A percentile compares a stretch with the other conserved stretches of the same genome.
These are phyloP conservation scores for Penicillium cataractarum DNA, from an alignment of 495 filamentous ascomycete genomes.

Conservation along the genomic window DNA sequence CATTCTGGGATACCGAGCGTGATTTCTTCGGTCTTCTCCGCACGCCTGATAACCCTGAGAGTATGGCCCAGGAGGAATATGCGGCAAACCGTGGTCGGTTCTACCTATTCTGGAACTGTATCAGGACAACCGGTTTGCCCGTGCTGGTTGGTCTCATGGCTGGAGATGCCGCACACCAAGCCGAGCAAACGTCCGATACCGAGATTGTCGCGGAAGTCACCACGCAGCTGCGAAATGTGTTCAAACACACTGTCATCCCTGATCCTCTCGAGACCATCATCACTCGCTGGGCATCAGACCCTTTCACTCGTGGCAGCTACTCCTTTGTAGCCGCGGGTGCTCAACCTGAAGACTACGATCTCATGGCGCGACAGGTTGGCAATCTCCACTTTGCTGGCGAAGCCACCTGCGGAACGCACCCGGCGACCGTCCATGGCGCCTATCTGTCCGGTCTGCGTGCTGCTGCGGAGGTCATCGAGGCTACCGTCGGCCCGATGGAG, in stretches of 20 bases:
- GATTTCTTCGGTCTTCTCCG: constrained; percentile 95
- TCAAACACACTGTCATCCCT: constrained; percentile 64
- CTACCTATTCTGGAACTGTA: constrained; percentile 97
- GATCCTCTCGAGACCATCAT: constrained; percentile 84
- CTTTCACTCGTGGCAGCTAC: constrained; percentile 88
- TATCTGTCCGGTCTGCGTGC: constrained; percentile 92
- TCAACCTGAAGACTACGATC: constrained; percentile 85
- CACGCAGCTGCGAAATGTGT: constrained; percentile 68
- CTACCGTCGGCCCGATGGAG: constrained; percentile 78
- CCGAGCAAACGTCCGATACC: constrained; percentile 73
- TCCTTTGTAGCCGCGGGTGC: constrained; percentile 86
- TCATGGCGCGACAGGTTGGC: constrained; percentile 82
- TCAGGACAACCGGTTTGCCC: constrained; percentile 84
- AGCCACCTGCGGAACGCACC: constrained; percentile 92
- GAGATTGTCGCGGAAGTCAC: constrained; percentile 80
- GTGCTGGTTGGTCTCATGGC: constrained; percentile 93
- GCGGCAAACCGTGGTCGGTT: constrained; percentile 73
- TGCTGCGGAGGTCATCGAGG: constrained; percentile 79
- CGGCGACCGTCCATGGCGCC: constrained; percentile 94
- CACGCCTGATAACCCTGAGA: constrained; percentile 59
- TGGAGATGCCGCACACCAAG: constrained; percentile 88
- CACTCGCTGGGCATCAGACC: constrained; percentile 91
- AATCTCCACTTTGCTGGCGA: constrained; percentile 97
- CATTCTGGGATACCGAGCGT: constrained; percentile 90
- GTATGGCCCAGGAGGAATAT: constrained; percentile 65